Evolutionary conservation across 23 red algal species (phyloP), one percentile per base, ranked within the genome.

Genomic region (Chondrus crispus): DNA sequence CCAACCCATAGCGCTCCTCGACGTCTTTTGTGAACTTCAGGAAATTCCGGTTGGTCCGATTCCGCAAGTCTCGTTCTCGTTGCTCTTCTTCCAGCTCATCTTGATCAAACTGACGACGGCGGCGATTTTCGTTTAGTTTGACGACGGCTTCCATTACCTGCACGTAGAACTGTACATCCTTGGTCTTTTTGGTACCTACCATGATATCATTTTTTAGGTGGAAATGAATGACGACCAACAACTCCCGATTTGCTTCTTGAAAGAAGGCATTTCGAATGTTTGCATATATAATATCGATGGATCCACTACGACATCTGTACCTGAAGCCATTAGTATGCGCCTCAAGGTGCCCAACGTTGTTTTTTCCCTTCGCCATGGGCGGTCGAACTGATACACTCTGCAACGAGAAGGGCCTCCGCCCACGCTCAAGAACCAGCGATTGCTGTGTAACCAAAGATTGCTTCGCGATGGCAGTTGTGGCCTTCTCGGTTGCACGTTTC

Each of bases 251-350:
- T 0, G 97, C 93, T 87, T 98, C 97, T 84, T 98, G 97, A 85
- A 98, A 98, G 69, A 96, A 98, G 2, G 97, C 97, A 82, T 98
- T 92, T 55, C 93, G 95, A 52, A 98, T 91, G 60, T 98, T 98
- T 35, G 68, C 49, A 46, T 98, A 98, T 11, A 94, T 85, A 52
- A 98, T 95, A 62, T 98, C 97, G 44, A 98, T 84, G 11, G 57
- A 58, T 62, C 88, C 91, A 32, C 64, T 73, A 33, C 88, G 73
- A 41, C 93, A 88, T 38, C 95, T 85, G 81, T 95, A 98, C 5
- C 90, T 82, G 69, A 98, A 94, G 16, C 97, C 97, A 71, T 98
- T 98, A 8, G 75, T 62, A 70, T 98, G 97, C 9, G 93, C 93
- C 74, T 98, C 97, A 5, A 98, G 86, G 39, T 87, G 71, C 20